Percentiles rank a stretch among this genome's conserved stretches.
Evolutionary conservation across 148 eudicot genomes (phyloP).

Genomic region (Mesembryanthemum crystallinum): DNA sequence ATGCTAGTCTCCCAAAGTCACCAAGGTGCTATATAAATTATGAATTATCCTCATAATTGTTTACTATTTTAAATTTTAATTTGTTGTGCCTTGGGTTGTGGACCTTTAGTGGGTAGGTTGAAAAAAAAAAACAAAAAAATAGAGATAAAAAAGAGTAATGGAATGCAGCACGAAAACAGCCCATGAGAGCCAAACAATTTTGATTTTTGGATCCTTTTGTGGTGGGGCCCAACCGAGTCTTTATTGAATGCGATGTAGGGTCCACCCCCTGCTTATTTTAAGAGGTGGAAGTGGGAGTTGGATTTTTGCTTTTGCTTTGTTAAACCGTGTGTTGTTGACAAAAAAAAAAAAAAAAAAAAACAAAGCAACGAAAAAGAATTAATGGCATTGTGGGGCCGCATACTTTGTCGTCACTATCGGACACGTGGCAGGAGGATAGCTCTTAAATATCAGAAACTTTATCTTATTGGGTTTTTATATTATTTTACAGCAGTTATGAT

Average conservation of each 20-base stretch:
- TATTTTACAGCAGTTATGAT: too few relatives aligned
- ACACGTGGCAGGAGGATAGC: conserved; percentile 22
- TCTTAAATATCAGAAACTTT: conserved; percentile 18
- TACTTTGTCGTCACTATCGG: background rate
- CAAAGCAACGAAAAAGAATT: background rate
- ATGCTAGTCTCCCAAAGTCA: too few relatives aligned
- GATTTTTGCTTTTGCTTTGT: conserved; percentile 17
- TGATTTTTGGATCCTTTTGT: conserved; percentile 7
- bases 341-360: background rate
- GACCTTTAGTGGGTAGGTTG: background rate
- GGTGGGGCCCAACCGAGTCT: background rate
- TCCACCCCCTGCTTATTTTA: background rate
- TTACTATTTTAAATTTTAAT: too few relatives aligned
- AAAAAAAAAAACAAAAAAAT: background rate
- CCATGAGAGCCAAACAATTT: conserved; percentile 23
- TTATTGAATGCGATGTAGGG: background rate
- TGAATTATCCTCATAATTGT: too few relatives aligned
- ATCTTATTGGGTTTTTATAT: background rate
- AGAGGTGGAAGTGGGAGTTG: conserved; percentile 9
- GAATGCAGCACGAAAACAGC: conserved; percentile 4
- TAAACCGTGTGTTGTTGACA: conserved; percentile 24
- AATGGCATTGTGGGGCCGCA: conserved; percentile 6
- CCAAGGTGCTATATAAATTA: too few relatives aligned
- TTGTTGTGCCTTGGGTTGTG: background rate
- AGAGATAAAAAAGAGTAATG: too few relatives aligned